phyloP scores from a whole-genome alignment of 2,329 filamentous ascomycete species.

The Fusarium sp. region DNA sequence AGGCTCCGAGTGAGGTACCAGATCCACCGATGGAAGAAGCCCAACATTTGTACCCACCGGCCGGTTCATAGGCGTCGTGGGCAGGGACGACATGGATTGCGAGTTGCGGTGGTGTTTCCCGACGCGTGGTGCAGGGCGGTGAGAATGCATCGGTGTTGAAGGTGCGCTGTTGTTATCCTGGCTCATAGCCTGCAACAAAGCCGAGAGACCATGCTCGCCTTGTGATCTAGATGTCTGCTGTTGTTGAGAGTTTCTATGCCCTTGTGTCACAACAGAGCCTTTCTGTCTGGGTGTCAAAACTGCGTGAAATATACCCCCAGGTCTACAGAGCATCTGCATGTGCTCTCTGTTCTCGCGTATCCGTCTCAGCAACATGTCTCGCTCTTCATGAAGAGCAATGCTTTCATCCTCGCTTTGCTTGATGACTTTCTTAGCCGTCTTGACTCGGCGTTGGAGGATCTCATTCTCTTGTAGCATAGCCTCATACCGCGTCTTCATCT shows the following conservation, averaged over 20 bases:
- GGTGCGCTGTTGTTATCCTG: slow-evolving; percentile 78
- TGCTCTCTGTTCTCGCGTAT: slow-evolving; percentile 92
- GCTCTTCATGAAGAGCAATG: slow-evolving; percentile 75
- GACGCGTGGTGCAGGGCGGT: slow-evolving; percentile 57
- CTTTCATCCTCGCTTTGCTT: slow-evolving; percentile 81
- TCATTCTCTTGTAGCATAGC: slow-evolving; percentile 73
- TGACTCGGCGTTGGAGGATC: slow-evolving; percentile 69
- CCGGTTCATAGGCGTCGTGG: slow-evolving; percentile 74
- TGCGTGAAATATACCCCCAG: slow-evolving; percentile 72
- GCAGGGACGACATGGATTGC: slow-evolving; percentile 86
- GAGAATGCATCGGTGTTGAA: slow-evolving; percentile 68
- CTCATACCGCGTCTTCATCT: slow-evolving; percentile 74
- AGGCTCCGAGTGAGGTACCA: slow-evolving; percentile 69
- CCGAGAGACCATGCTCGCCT: slow-evolving; percentile 74
- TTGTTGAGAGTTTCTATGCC: slow-evolving; percentile 57
- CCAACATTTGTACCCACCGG: slow-evolving; percentile 58
- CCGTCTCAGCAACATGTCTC: slow-evolving; percentile 78
- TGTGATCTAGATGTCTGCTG: slow-evolving; percentile 60
- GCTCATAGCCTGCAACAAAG: slow-evolving; percentile 81
- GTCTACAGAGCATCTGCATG: slow-evolving; percentile 80
- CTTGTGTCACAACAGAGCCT: slow-evolving; percentile 50
- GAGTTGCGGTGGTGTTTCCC: slow-evolving; percentile 77
- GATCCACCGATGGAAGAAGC: slow-evolving; percentile 69
- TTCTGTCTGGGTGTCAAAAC: slow-evolving; percentile 67
- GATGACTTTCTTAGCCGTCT: slow-evolving; percentile 80